Conservation (phyloP, 228 moss, liverwort and hornwort genomes). For the Sphagnum fallax region DNA sequence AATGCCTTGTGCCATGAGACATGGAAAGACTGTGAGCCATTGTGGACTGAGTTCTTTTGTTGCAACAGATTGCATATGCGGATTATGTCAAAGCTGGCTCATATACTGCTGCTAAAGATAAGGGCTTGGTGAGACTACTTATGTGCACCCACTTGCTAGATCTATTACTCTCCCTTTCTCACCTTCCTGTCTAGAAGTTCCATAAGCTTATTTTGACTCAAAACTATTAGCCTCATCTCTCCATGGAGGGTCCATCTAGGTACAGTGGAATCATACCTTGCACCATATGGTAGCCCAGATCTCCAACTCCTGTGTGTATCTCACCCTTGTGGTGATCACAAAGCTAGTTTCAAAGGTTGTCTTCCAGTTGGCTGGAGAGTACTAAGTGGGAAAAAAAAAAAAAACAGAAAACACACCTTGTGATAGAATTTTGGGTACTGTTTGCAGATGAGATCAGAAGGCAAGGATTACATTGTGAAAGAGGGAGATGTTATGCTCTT, state of each 20-base stretch:
- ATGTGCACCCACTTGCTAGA: too few species aligned
- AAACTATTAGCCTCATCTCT: too few species aligned
- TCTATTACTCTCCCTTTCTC: too few species aligned
- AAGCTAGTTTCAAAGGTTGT: background rate
- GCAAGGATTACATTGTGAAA: constrained; percentile 88
- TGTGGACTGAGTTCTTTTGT: background rate
- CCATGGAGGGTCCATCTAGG: background rate
- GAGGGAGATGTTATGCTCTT: constrained; percentile 99
- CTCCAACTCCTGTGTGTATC: background rate
- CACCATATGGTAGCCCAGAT: background rate
- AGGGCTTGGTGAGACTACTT: constrained; percentile 53
- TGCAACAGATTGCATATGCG: constrained; percentile 57
- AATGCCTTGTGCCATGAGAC: background rate
- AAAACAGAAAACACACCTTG: background rate
- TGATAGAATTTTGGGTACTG: background rate
- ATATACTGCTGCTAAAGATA: constrained; percentile 68
- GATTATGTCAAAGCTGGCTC: constrained; percentile 86
- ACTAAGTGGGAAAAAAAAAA: background rate
- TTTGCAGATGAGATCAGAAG: constrained; percentile 84
- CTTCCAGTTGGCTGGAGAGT: background rate
- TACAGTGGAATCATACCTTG: background rate
- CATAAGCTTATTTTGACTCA: too few species aligned
- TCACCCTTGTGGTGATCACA: background rate
- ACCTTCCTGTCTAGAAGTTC: too few species aligned
- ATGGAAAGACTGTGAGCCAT: background rate